Base-by-base conservation (phyloP, 371 early-diverging fungal genomes). In the Rhizopus arrhizus region DNA sequence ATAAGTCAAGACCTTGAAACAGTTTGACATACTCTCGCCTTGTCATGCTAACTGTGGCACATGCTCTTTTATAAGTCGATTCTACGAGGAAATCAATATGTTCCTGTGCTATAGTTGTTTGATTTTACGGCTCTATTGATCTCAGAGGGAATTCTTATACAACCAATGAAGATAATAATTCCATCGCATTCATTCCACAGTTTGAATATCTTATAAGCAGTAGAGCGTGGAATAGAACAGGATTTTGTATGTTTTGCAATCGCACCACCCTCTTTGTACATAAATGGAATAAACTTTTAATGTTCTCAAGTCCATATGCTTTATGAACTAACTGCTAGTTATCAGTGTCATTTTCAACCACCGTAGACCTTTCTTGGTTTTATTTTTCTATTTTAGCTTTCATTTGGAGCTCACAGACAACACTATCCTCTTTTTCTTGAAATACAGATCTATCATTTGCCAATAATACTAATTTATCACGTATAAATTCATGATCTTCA, bases 131-230 rank as follows among this genome's bases (percentile, higher is more conserved):
- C 36, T 13, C 15, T 32, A 4, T 41, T 53, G 8, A 11, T 28
- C n/a, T 42, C n/a, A 9, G 22, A 53, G 16, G 54, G 22, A 6
- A 5, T 6, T 41, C 40, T 53, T 15, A 40, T 40, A 4, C 22
- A 53, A 28, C 22, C 54, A 6, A 38, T 33, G 33, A 34, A 31
- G 8, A 56, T 45, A 40, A 32, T 32, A 43, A 34, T 32, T 56
- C 45, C 46, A 36, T 53, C 36, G 31, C 54, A 29, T 41, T 41
- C 54, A 53, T 53, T 53, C 54, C 31, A 53, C 12, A 28, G 54
- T 31, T 41, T 53, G 2, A 41, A 41, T 53, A 53, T 53, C 41
- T 53, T 15, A 31, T 53, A 41, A 41, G 42, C 54, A 53, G 42
- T 22, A 41, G 36, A 53, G 28, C 29, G 54, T 11, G 54, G 42